Conservation (phyloP, 495 filamentous ascomycete genomes). For the Hypoxylon lienhwacheense region DNA sequence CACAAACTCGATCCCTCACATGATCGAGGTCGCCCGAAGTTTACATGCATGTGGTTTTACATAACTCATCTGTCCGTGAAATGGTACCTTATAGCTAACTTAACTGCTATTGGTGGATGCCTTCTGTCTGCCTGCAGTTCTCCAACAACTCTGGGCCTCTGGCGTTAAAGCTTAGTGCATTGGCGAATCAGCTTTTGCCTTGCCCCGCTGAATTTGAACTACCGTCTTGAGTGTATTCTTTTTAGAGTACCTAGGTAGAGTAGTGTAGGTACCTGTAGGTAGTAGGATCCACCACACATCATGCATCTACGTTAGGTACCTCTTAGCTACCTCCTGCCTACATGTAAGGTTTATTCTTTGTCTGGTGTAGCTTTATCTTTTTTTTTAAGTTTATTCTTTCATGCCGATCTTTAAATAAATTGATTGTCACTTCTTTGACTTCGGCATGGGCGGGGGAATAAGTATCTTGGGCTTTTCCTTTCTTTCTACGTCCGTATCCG, state of each 20-base stretch:
- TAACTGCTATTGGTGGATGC: slow-evolving; percentile 12
- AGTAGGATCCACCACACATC: too few relatives aligned
- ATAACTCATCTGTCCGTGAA: slow-evolving; percentile 17
- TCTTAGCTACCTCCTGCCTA: neutral
- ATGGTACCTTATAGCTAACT: neutral
- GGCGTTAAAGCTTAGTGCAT: slow-evolving; percentile 11
- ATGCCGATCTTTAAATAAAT: too few relatives aligned
- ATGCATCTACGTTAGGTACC: too few relatives aligned
- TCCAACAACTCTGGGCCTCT: slow-evolving; percentile 1
- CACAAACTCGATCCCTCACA: too few relatives aligned
- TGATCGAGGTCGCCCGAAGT: slow-evolving; percentile 19
- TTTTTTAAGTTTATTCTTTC: slow-evolving; percentile 10
- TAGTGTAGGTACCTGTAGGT: neutral
- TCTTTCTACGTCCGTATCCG: neutral
- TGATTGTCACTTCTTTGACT: slow-evolving; percentile 12
- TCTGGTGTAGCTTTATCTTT: slow-evolving; percentile 14
- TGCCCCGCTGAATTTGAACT: neutral
- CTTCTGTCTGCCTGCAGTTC: neutral
- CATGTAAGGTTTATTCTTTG: neutral
- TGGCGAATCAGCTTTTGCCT: slow-evolving; percentile 15
- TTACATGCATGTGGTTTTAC: slow-evolving; percentile 8
- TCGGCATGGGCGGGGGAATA: slow-evolving; percentile 10
- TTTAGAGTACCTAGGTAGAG: too few relatives aligned
- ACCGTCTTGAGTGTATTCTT: too few relatives aligned
- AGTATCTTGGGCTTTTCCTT: slow-evolving; percentile 14